A percentile compares a stretch with the other conserved stretches of the same genome.
Conservation (phyloP, 1,284 basidiomycete species). For the Flammula alnicola region DNA sequence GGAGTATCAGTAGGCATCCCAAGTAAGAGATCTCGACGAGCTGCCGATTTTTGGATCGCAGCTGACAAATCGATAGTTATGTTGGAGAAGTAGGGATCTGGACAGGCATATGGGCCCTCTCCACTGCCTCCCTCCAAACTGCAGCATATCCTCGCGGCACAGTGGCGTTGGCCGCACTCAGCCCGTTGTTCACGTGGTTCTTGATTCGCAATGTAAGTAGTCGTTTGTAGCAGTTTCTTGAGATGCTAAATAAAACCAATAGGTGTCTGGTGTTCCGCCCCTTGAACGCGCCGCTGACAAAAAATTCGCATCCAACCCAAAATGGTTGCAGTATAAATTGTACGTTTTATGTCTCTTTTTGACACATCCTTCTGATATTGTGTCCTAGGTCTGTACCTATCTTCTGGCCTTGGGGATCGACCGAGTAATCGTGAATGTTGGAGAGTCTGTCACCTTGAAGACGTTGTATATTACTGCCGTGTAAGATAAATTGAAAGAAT, state of each 20-base stretch:
- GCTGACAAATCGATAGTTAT: slow-evolving; percentile 62
- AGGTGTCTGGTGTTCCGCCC: slow-evolving; percentile 70
- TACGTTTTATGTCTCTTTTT: slow-evolving; percentile 30
- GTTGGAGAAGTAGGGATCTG: slow-evolving; percentile 79
- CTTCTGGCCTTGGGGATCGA: slow-evolving; percentile 45
- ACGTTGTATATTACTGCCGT: neutral
- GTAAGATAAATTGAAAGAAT: neutral
- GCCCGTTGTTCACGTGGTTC: slow-evolving; percentile 72
- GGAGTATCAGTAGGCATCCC: slow-evolving; percentile 76
- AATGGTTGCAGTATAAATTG: slow-evolving; percentile 74
- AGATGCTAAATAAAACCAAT: neutral
- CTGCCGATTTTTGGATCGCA: no score
- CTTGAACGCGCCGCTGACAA: slow-evolving; percentile 70
- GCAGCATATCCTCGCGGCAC: slow-evolving; percentile 49
- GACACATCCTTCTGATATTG: neutral
- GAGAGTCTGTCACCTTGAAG: neutral
- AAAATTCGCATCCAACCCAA: slow-evolving; percentile 66
- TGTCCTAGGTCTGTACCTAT: slow-evolving; percentile 36
- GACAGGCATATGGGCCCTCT: slow-evolving; percentile 71
- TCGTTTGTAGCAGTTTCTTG: slow-evolving; percentile 2
- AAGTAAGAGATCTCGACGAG: no score
- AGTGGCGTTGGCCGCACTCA: slow-evolving; percentile 55
- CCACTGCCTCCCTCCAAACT: slow-evolving; percentile 52
- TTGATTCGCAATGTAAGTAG: slow-evolving; percentile 53
- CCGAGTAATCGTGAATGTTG: slow-evolving; percentile 19